Conservation (phyloP, 2,329 filamentous ascomycete genomes). For the Calonectria pauciramosa region DNA sequence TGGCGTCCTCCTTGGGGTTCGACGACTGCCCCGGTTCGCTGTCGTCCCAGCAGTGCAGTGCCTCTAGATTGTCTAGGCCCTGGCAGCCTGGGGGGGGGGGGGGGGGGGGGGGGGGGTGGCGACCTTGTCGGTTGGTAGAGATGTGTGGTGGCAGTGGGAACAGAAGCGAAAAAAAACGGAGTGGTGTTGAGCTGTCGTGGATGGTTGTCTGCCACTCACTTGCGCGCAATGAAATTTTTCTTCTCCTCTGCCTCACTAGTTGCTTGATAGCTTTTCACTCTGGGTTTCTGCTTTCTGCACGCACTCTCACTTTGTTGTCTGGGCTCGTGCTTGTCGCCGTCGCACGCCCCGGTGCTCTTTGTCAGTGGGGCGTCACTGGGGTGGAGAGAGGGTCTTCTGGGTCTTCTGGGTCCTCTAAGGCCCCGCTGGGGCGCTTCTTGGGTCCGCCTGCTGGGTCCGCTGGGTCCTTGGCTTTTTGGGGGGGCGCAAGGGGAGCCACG, state of each 20-base stretch:
- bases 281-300: constrained; percentile 15
- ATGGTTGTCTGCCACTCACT: background rate
- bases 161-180: constrained; percentile 10
- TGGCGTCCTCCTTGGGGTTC: constrained; percentile 23
- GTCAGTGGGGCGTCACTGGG: constrained; percentile 35
- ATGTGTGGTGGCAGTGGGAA: constrained; percentile 12
- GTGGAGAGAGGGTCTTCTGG: constrained; percentile 36
- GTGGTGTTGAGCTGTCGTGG: background rate
- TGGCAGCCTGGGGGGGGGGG: constrained; percentile 35
- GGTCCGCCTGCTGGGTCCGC: constrained; percentile 39
- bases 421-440: constrained; percentile 38
- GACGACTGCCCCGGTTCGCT: constrained; percentile 23
- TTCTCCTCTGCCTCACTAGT: background rate
- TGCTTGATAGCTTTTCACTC: too few relatives aligned
- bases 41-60: constrained; percentile 32
- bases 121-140: constrained; percentile 41
- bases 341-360: constrained; percentile 28
- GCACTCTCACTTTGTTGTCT: constrained; percentile 25
- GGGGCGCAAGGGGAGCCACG: constrained; percentile 20
- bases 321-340: constrained; percentile 15
- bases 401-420: constrained; percentile 36
- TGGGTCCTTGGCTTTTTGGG: constrained; percentile 25
- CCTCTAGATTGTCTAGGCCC: constrained; percentile 44
- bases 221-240: background rate
- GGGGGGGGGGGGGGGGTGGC: constrained; percentile 21